Evolutionary conservation across 2,329 filamentous ascomycete species (phyloP).

Genomic region (Sarocladium kiliense): DNA sequence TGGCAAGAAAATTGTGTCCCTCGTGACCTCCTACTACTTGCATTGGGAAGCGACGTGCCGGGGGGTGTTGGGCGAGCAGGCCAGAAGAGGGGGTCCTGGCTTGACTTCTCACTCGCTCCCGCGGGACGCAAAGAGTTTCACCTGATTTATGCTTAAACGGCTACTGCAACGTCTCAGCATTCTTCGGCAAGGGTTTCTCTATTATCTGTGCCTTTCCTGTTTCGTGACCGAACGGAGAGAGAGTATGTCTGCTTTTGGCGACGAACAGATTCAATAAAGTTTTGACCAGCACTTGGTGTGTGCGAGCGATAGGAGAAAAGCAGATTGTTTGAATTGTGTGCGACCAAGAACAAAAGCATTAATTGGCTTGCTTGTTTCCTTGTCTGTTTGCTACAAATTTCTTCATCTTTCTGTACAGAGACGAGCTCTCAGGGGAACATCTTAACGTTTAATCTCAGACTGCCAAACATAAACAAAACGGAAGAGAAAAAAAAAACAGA

Average conservation of each 20-base stretch:
- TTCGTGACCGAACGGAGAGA: neutral
- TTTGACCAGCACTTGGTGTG: too few relatives aligned
- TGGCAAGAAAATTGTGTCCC: neutral
- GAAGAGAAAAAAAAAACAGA: neutral
- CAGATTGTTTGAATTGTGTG: neutral
- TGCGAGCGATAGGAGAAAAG: too few relatives aligned
- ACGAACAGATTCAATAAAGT: neutral
- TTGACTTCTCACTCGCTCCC: neutral
- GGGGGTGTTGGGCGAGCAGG: neutral
- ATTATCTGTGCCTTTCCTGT: neutral
- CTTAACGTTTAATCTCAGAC: neutral
- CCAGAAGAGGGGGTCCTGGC: too few relatives aligned
- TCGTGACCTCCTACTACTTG: constrained; percentile 3
- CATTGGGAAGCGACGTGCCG: neutral
- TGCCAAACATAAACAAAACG: neutral
- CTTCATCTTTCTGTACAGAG: neutral
- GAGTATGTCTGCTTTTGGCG: neutral
- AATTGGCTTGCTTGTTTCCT: constrained; percentile 2
- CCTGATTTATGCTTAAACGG: neutral
- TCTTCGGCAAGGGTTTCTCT: neutral
- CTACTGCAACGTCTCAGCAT: constrained; percentile 1
- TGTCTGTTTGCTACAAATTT: neutral
- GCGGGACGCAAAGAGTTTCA: neutral
- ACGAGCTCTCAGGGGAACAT: neutral
- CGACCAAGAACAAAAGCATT: constrained; percentile 4